Evolutionary conservation across 805 yeast genomes (phyloP).

Genomic region (Schwanniomyces pseudopolymorphus): DNA sequence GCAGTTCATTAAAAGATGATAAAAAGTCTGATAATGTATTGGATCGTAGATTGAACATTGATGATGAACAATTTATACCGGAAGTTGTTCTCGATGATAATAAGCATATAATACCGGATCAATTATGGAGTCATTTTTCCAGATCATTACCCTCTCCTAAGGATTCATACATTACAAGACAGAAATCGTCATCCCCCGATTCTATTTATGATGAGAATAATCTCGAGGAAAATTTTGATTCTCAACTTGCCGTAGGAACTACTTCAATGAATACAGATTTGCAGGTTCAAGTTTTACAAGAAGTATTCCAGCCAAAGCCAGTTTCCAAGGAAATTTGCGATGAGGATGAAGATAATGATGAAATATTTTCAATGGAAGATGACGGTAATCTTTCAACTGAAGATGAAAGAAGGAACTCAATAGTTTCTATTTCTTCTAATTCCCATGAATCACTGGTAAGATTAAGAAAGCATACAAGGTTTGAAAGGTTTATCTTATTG

Average conservation of each 20-base stretch:
- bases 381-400: slow-evolving; percentile 22
- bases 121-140: slow-evolving; percentile 66
- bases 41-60: slow-evolving; percentile 7
- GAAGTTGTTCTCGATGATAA: slow-evolving; percentile 93
- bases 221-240: neutral
- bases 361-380: slow-evolving; percentile 48
- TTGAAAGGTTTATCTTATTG: slow-evolving; percentile 78
- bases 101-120: slow-evolving; percentile 85
- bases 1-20: neutral
- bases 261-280: slow-evolving; percentile 38
- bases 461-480: slow-evolving; percentile 48
- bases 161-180: slow-evolving; percentile 3
- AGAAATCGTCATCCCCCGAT: slow-evolving; percentile 3
- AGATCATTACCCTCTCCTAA: slow-evolving; percentile 20
- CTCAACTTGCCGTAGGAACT: slow-evolving; percentile 19
- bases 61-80: slow-evolving; percentile 44
- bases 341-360: slow-evolving; percentile 20
- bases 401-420: slow-evolving; percentile 8
- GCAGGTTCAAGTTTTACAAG: slow-evolving; percentile 38
- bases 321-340: slow-evolving; percentile 6
- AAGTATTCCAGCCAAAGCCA: slow-evolving; percentile 31
- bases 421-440: slow-evolving; percentile 6
- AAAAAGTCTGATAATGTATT: neutral
- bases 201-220: slow-evolving; percentile 1
- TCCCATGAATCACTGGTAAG: slow-evolving; percentile 12